These are phyloP conservation scores for Obelidium mucronatum DNA, from an alignment of 192 early-diverging fungal species.

Conservation along the genomic window DNA sequence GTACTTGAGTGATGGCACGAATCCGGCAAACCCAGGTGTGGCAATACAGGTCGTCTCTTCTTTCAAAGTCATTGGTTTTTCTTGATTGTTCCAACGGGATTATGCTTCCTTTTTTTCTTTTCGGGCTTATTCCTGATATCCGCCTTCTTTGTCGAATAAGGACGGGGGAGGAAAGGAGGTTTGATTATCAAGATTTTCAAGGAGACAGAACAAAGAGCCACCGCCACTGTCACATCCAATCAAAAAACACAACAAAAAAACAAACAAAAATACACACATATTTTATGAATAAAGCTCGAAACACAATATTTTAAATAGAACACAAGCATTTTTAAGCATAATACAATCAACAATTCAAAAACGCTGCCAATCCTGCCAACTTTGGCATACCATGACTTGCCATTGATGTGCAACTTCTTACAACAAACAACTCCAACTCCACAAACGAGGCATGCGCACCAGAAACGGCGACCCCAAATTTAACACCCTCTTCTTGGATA, in stretches of 20 bases:
- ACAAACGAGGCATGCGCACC: neutral
- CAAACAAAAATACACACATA: neutral
- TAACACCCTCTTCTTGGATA: neutral
- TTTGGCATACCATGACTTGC: constrained; percentile 37
- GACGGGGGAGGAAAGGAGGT: neutral
- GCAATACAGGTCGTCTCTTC: constrained; percentile 54
- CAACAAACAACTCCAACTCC: constrained; percentile 21
- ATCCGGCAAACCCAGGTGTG: constrained; percentile 60
- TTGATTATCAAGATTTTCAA: neutral
- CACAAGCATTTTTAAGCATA: neutral
- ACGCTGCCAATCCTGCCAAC: constrained; percentile 23
- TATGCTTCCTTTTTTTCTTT: too few species aligned
- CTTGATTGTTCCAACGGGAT: too few species aligned
- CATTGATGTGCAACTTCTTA: neutral
- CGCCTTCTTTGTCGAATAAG: too few species aligned
- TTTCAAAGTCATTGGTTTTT: constrained; percentile 40
- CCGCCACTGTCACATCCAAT: neutral
- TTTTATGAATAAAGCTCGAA: too few species aligned
- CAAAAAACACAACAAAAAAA: neutral
- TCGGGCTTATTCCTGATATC: too few species aligned
- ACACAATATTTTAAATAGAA: neutral
- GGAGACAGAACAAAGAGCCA: too few species aligned
- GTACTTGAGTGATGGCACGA: constrained; percentile 58
- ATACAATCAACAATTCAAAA: neutral
- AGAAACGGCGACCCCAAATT: constrained; percentile 2